phyloP scores from a whole-genome alignment of 768 basidiomycete genomes.

The Lepiota brunneoincarnata region DNA sequence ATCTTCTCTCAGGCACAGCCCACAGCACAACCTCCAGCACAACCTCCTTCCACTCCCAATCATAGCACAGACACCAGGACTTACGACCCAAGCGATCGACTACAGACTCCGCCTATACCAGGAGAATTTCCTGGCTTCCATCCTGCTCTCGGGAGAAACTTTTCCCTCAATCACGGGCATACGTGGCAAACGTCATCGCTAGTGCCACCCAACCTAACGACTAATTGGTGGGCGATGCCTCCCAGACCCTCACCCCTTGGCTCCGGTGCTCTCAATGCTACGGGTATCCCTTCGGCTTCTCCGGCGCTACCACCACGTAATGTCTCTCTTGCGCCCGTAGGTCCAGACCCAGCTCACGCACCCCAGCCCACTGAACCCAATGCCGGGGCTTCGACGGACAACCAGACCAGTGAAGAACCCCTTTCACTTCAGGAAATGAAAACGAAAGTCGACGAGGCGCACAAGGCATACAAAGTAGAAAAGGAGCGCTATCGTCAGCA shows the following conservation, averaged over 20 bases:
- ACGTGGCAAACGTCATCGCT: neutral
- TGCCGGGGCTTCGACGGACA: neutral
- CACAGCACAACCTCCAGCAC: conserved; percentile 13
- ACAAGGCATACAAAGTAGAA: conserved; percentile 61
- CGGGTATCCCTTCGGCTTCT: neutral
- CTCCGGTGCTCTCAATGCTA: neutral
- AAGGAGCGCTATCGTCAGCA: conserved; percentile 69
- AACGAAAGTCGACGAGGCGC: conserved; percentile 61
- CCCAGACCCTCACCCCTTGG: neutral
- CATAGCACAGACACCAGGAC: neutral
- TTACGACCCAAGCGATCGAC: neutral
- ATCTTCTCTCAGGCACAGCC: conserved; percentile 37
- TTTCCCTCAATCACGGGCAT: neutral
- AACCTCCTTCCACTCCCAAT: conserved; percentile 12
- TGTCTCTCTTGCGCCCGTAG: neutral
- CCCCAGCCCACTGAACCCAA: neutral
- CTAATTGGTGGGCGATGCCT: neutral
- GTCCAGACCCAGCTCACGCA: neutral
- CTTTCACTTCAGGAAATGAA: conserved; percentile 35
- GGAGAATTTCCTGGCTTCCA: conserved; percentile 2
- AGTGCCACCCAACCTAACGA: conserved; percentile 3
- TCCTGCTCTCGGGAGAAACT: neutral
- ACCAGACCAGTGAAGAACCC: conserved; percentile 14
- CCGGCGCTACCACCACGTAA: neutral
- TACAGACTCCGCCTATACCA: conserved; percentile 11